Evolutionary conservation across 140 eudicot species (phyloP).

Genomic region (Senecio squalidus): DNA sequence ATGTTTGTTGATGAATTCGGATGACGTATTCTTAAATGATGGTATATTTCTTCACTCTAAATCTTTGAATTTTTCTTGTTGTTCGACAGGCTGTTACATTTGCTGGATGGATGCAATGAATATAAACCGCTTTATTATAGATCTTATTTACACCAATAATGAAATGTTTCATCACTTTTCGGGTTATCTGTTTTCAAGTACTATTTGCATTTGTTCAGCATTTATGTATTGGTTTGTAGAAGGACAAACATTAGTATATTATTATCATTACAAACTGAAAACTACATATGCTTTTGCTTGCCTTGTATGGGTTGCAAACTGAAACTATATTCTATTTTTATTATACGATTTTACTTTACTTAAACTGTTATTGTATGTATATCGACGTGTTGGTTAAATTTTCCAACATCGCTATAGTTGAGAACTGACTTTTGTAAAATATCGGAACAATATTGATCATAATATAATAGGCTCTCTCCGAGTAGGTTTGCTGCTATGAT

Average conservation of each 20-base stretch:
- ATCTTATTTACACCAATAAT: conserved; percentile 14
- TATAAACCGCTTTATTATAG: conserved; percentile 2
- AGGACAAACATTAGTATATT: background rate
- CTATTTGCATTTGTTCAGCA: conserved; percentile 10
- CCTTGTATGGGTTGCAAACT: background rate
- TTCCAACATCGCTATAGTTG: no score
- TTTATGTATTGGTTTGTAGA: conserved; percentile 20
- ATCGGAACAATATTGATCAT: no score
- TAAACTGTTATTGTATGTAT: no score
- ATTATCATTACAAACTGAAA: background rate
- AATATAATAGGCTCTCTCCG: no score
- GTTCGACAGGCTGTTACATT: conserved; percentile 24
- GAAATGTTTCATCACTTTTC: conserved; percentile 11
- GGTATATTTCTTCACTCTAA: background rate
- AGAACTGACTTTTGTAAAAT: no score
- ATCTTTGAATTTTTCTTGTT: no score
- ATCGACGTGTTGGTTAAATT: no score
- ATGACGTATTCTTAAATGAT: background rate
- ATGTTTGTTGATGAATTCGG: background rate
- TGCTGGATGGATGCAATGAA: conserved; percentile 12
- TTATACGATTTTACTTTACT: no score
- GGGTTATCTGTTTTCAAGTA: conserved; percentile 2
- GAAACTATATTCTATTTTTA: no score
- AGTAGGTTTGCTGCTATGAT: no score
- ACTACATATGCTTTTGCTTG: background rate